Base-by-base conservation (phyloP, 768 basidiomycete genomes). In the Pleurotus sapidus region DNA sequence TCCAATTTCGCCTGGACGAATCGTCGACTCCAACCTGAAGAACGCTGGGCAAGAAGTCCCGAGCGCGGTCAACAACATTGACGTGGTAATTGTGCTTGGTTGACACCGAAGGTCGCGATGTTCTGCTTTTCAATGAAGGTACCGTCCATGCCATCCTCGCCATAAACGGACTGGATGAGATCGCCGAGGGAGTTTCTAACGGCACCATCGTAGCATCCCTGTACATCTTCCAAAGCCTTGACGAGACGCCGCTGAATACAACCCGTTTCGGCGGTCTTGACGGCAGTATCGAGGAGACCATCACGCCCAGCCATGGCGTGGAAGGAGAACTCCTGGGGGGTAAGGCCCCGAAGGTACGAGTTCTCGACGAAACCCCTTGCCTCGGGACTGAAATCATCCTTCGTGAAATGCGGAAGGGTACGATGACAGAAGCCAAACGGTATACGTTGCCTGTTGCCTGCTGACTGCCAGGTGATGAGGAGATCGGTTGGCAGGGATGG, bases 251-350 rank as follows among this genome's bases (percentile, higher is more conserved):
- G n/a, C n/a, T n/a, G n/a, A n/a, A n/a, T n/a, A n/a, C n/a, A n/a
- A n/a, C n/a, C n/a, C n/a, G n/a, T n/a, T n/a, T n/a, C n/a, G n/a
- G n/a, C n/a, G n/a, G n/a, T n/a, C n/a, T n/a, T n/a, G n/a, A n/a
- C n/a, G n/a, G n/a, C n/a, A n/a, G n/a, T n/a, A n/a, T n/a, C n/a
- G n/a, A n/a, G n/a, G n/a, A n/a, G 74, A 79, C 97, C 97, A 74
- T 98, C 97, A 64, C 97, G 92, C 73, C 97, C 96, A 65, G 96
- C 96, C 96, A 98, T 98, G 57, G 97, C 97, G 72, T 99, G 97
- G 86, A 99, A 98, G 82, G 98, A 98, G 80, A 93, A 99, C 68
- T 99, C 97, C 62, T 98, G 95, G 0, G 97, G 96, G 2, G 95
- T 98, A 59, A 99, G 70, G 20, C 97, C 95, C 56, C 95, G 89